Percentiles rank a stretch among this genome's conserved stretches.
Evolutionary conservation across 2,329 filamentous ascomycete genomes (phyloP).

Genomic region (Alternaria metachromatica): DNA sequence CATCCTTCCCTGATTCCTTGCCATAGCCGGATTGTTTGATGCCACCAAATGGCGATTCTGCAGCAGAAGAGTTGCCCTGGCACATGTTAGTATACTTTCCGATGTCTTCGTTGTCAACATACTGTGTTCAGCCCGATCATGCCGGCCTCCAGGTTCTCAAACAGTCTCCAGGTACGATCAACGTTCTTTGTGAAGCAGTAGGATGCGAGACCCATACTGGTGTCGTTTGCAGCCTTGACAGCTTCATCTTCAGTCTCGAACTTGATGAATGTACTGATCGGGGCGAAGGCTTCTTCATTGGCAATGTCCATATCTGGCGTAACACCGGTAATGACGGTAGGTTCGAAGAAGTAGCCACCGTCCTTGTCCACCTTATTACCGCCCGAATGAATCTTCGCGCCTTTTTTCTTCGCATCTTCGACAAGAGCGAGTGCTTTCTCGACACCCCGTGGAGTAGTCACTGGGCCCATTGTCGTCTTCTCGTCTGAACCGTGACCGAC

Average conservation of each 20-base stretch:
- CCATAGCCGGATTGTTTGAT: constrained; percentile 73
- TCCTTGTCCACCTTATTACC: constrained; percentile 58
- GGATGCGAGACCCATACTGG: constrained; percentile 68
- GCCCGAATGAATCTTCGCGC: constrained; percentile 69
- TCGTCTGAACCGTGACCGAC: constrained; percentile 67
- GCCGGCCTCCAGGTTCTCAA: constrained; percentile 72
- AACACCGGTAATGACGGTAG: constrained; percentile 68
- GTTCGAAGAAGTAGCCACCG: constrained; percentile 72
- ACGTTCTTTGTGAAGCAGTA: constrained; percentile 74
- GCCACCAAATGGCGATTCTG: constrained; percentile 71
- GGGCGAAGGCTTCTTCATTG: constrained; percentile 70
- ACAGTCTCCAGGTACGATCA: constrained; percentile 68
- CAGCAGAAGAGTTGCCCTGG: constrained; percentile 67
- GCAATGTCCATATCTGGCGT: constrained; percentile 63
- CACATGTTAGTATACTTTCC: constrained; percentile 7
- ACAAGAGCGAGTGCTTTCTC: constrained; percentile 67
- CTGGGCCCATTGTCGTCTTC: constrained; percentile 66
- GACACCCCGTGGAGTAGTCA: constrained; percentile 63
- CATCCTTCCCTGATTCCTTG: constrained; percentile 71
- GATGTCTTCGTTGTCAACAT: constrained; percentile 13
- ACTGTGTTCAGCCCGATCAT: constrained; percentile 73
- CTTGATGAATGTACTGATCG: constrained; percentile 67
- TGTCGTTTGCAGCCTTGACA: constrained; percentile 65
- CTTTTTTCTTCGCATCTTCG: constrained; percentile 67
- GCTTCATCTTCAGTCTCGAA: constrained; percentile 72